These are phyloP conservation scores for Elongisporangium prolatum DNA, from an alignment of 352 stramenopile species.

Conservation along the genomic window DNA sequence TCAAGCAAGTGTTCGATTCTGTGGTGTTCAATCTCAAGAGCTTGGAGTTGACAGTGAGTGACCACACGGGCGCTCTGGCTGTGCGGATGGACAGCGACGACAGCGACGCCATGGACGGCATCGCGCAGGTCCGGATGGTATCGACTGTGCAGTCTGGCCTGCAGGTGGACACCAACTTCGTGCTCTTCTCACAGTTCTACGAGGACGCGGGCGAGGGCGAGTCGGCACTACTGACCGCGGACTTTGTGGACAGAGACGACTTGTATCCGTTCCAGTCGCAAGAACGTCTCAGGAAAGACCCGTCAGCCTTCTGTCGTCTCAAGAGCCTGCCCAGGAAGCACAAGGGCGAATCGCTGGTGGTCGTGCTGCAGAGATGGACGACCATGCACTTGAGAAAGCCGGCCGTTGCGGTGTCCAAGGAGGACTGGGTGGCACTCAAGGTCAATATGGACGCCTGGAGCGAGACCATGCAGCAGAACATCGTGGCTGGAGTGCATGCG, in stretches of 20 bases:
- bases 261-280: constrained; percentile 24
- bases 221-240: constrained; percentile 18
- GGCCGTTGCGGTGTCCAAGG: constrained; percentile 13
- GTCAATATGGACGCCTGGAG: constrained; percentile 33
- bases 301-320: background rate
- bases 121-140: constrained; percentile 28
- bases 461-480: constrained; percentile 21
- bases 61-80: constrained; percentile 28
- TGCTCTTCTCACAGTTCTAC: constrained; percentile 29
- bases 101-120: constrained; percentile 16
- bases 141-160: constrained; percentile 23
- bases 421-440: constrained; percentile 24
- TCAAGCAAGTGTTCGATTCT: constrained; percentile 33
- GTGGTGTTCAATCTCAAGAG: constrained; percentile 28
- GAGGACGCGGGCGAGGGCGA: constrained; percentile 6
- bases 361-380: constrained; percentile 25
- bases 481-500: background rate
- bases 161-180: constrained; percentile 29
- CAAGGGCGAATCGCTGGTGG: constrained; percentile 16
- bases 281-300: constrained; percentile 20
- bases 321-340: background rate
- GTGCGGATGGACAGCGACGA: constrained; percentile 25
- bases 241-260: constrained; percentile 32
- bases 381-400: constrained; percentile 24
- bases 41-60: constrained; percentile 37